These are phyloP conservation scores for Colletotrichum scovillei DNA, from an alignment of 2,329 filamentous ascomycete genomes.

Conservation along the genomic window DNA sequence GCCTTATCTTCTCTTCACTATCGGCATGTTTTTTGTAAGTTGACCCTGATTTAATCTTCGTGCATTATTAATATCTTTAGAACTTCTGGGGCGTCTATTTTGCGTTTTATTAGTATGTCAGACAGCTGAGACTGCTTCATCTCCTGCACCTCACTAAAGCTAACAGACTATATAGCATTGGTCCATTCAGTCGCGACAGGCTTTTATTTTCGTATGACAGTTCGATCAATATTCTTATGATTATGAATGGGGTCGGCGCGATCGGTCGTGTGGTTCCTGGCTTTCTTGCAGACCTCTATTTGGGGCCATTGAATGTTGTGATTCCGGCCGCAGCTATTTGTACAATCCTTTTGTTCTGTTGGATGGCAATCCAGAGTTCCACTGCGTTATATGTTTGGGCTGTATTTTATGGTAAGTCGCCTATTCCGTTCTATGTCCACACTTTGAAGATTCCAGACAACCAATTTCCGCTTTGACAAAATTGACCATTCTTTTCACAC, in stretches of 20 bases:
- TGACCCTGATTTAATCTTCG: too few relatives aligned
- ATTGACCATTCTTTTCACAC: too few relatives aligned
- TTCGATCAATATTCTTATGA: constrained; percentile 69
- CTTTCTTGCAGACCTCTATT: constrained; percentile 65
- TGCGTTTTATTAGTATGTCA: constrained; percentile 60
- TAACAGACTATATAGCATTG: constrained; percentile 43
- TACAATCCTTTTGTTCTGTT: constrained; percentile 40
- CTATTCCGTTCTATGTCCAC: too few relatives aligned
- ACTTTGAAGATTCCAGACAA: too few relatives aligned
- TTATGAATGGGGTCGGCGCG: constrained; percentile 72
- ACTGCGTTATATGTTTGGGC: constrained; percentile 70
- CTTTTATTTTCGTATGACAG: constrained; percentile 52
- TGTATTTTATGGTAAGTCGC: constrained; percentile 56
- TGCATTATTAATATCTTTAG: too few relatives aligned
- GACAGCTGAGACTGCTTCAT: too few relatives aligned
- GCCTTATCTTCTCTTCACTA: constrained; percentile 40
- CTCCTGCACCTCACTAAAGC: too few relatives aligned
- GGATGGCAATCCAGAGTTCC: constrained; percentile 51
- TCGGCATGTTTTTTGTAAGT: constrained; percentile 47
- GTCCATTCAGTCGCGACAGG: constrained; percentile 55
- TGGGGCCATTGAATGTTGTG: constrained; percentile 53
- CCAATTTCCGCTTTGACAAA: too few relatives aligned
- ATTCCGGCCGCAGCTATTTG: constrained; percentile 50
- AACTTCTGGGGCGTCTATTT: constrained; percentile 55
- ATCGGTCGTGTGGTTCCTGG: constrained; percentile 67